phyloP scores from a whole-genome alignment of 352 stramenopile species.

The Phytophthora niederhauseri region DNA sequence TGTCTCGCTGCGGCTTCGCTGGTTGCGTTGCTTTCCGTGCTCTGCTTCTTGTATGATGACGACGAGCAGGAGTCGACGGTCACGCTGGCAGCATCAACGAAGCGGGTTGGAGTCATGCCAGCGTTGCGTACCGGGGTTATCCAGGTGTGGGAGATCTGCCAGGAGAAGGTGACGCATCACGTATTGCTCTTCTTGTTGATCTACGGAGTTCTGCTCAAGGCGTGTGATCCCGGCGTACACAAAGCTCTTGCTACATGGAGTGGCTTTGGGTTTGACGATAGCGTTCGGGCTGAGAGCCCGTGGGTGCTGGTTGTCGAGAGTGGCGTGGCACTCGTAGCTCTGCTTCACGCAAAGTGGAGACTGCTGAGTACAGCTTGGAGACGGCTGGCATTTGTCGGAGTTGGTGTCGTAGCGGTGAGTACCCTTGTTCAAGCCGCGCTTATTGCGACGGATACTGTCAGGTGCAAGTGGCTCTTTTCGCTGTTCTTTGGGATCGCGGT shows the following conservation, averaged over 20 bases:
- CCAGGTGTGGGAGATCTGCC: conserved; percentile 59
- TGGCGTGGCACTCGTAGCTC: conserved; percentile 33
- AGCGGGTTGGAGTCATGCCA: conserved; percentile 25
- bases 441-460: conserved; percentile 41
- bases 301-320: conserved; percentile 38
- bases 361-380: conserved; percentile 51
- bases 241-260: conserved; percentile 46
- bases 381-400: conserved; percentile 35
- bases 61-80: conserved; percentile 18
- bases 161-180: conserved; percentile 59
- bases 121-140: conserved; percentile 32
- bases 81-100: conserved; percentile 26
- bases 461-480: conserved; percentile 52
- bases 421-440: conserved; percentile 40
- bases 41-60: conserved; percentile 50
- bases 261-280: conserved; percentile 19
- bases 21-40: conserved; percentile 36
- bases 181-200: conserved; percentile 56
- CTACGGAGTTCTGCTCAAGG: conserved; percentile 42
- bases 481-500: conserved; percentile 34
- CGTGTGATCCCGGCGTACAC: conserved; percentile 45
- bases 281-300: conserved; percentile 5
- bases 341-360: conserved; percentile 49
- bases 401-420: conserved; percentile 34
- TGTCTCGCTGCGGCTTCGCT: conserved; percentile 14